Base-by-base conservation (phyloP, 192 early-diverging fungal genomes). In the Coemansia sp. region DNA sequence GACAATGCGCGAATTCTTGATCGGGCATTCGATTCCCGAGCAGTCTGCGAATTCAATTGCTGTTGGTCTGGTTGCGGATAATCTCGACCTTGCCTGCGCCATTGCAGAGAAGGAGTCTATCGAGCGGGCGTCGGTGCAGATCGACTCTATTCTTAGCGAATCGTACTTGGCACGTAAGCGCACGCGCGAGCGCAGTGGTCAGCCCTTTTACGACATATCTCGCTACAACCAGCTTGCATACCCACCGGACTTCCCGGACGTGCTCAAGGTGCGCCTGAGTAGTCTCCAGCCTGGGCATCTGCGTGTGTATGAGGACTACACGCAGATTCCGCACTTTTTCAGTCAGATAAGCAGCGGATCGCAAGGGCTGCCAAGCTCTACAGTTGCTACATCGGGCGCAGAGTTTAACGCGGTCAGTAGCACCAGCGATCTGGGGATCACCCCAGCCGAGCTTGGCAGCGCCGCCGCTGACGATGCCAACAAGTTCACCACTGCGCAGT, bases 51-150 rank as follows among this genome's bases (percentile, higher is more conserved):
- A 98, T 60, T 90, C 92, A 70, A 89, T 91, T 9, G 91, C 95
- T 9, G 82, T 90, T 36, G 84, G 93, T 46, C 87, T 93, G 32
- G 93, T 96, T 11, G 83, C 88, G 6, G 95, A 98, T 70, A 99
- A 99, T 70, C 71, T 98, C 58, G 97, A 99, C 46, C 82, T 97
- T 34, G 94, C 92, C 11, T 97, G 95, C 71, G 89, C 93, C 0
- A 88, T 99, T 32, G 91, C 97, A 59, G 95, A 99, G 74, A 93
- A 95, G 70, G 91, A 94, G 25, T 95, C 97, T 2, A 93, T 93
- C 67, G 94, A 97, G 71, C 96, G 96, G 62, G 92, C 95, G 2
- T 83, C 92, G n/a, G 83, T 90, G n/a, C 94, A 97, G 65, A 95
- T 99, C 46, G 94, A 96, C 75, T 89, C 94, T 53, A 71, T 83